These are phyloP conservation scores for Mucor velutinosus DNA, from an alignment of 371 early-diverging fungal genomes.

Conservation along the genomic window DNA sequence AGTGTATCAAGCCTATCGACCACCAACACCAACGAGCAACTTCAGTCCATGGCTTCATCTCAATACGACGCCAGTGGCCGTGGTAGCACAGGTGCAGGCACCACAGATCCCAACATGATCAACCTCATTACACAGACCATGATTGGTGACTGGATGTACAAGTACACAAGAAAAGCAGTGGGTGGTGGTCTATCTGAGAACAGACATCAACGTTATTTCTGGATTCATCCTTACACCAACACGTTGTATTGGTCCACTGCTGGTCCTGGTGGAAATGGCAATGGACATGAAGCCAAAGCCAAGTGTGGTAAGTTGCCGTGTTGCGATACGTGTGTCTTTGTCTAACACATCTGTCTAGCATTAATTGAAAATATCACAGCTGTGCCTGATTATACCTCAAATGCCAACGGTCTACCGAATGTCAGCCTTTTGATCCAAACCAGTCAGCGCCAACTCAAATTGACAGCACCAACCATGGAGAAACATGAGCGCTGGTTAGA, in stretches of 20 bases:
- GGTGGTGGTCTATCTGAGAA: slow-evolving; percentile 59
- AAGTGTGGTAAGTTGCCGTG: slow-evolving; percentile 52
- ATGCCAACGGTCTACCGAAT: slow-evolving; percentile 48
- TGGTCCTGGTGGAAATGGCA: slow-evolving; percentile 73
- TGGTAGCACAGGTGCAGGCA: slow-evolving; percentile 2
- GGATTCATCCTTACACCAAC: slow-evolving; percentile 78
- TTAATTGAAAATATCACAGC: slow-evolving; percentile 61
- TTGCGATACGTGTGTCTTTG: no score
- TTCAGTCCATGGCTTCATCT: slow-evolving; percentile 18
- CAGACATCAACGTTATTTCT: slow-evolving; percentile 69
- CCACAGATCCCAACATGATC: slow-evolving; percentile 27
- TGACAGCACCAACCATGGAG: slow-evolving; percentile 67
- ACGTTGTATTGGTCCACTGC: slow-evolving; percentile 72
- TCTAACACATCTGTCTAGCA: slow-evolving; percentile 32
- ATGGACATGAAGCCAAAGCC: slow-evolving; percentile 51
- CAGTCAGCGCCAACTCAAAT: slow-evolving; percentile 64
- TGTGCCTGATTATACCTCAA: slow-evolving; percentile 30
- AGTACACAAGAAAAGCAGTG: slow-evolving; percentile 63
- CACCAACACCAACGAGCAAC: slow-evolving; percentile 25
- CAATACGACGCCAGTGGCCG: slow-evolving; percentile 15
- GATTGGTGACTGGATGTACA: slow-evolving; percentile 75
- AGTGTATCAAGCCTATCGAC: slow-evolving; percentile 32
- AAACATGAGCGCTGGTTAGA: slow-evolving; percentile 72
- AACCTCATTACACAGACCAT: slow-evolving; percentile 75
- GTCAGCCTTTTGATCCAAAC: slow-evolving; percentile 71